Conservation (phyloP, 371 early-diverging fungal species). For the Actinomortierella ambigua region DNA sequence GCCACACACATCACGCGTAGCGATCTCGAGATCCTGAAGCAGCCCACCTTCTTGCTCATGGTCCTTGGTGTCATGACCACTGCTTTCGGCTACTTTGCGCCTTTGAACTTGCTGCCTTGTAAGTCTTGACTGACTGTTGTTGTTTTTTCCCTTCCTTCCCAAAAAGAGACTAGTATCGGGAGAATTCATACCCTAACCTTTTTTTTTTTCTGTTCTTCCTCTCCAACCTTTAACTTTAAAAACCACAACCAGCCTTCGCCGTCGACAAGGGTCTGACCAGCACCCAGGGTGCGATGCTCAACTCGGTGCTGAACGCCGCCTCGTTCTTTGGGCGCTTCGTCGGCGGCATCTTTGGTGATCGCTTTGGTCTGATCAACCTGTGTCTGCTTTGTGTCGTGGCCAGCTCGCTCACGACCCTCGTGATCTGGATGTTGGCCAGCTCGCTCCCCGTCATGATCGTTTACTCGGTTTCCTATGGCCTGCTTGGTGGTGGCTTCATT, state of each 20-base stretch:
- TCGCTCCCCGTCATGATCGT: conserved; percentile 52
- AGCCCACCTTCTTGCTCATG: conserved; percentile 39
- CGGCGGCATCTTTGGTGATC: conserved; percentile 49
- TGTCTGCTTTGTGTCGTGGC: conserved; percentile 50
- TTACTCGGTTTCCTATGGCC: conserved; percentile 53
- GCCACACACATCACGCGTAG: conserved; percentile 27
- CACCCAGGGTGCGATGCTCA: conserved; percentile 45
- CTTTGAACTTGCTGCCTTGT: conserved; percentile 44
- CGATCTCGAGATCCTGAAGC: conserved; percentile 22
- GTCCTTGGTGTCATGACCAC: conserved; percentile 48
- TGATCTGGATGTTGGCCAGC: conserved; percentile 66
- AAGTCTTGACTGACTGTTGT: conserved; percentile 11
- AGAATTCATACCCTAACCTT: neutral
- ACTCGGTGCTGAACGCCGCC: conserved; percentile 52
- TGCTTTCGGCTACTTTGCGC: conserved; percentile 43
- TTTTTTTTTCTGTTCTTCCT: conserved; percentile 10
- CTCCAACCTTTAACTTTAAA: conserved; percentile 31
- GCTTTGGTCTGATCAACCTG: conserved; percentile 53
- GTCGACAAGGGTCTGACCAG: conserved; percentile 40
- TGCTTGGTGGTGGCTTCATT: conserved; percentile 57
- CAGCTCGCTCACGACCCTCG: conserved; percentile 55
- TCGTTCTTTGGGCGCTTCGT: conserved; percentile 55
- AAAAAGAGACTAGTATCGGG: neutral
- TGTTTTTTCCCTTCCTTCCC: neutral
- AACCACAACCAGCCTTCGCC: conserved; percentile 39